These are phyloP conservation scores for Aureobasidium sp. DNA, from an alignment of 2,329 filamentous ascomycete genomes.

Conservation along the genomic window DNA sequence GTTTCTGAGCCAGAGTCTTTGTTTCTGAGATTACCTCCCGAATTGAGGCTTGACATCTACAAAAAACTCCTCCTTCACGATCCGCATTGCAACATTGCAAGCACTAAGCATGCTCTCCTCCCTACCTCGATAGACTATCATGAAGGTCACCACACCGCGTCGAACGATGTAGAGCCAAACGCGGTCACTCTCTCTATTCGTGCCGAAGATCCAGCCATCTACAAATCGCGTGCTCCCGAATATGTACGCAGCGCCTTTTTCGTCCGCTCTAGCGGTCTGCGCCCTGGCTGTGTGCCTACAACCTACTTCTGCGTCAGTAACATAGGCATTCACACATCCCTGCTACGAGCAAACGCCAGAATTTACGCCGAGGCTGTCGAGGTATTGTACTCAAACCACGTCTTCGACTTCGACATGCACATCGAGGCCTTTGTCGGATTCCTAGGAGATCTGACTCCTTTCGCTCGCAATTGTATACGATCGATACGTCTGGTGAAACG, in stretches of 20 bases:
- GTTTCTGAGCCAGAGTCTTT: constrained; percentile 18
- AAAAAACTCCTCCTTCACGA: constrained; percentile 34
- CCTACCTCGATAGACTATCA: constrained; percentile 33
- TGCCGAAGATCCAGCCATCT: constrained; percentile 32
- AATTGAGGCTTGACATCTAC: constrained; percentile 41
- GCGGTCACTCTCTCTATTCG: constrained; percentile 33
- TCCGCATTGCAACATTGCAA: constrained; percentile 13
- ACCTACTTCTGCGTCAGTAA: constrained; percentile 46
- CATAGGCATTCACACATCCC: constrained; percentile 20
- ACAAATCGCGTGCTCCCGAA: constrained; percentile 21
- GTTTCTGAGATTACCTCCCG: constrained; percentile 36
- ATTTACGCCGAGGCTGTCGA: constrained; percentile 49
- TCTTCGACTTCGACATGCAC: constrained; percentile 52
- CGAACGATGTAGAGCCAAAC: constrained; percentile 17
- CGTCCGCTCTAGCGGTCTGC: constrained; percentile 33
- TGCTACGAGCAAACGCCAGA: constrained; percentile 26
- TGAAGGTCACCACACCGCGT: constrained; percentile 21
- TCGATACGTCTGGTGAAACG: constrained; percentile 49
- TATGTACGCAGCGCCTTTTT: constrained; percentile 31
- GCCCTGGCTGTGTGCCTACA: constrained; percentile 38
- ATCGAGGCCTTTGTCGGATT: constrained; percentile 55
- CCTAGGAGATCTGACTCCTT: constrained; percentile 46
- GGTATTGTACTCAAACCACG: constrained; percentile 47
- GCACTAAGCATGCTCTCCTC: constrained; percentile 20
- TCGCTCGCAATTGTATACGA: constrained; percentile 39